phyloP scores from a whole-genome alignment of 129 eudicot genomes.

The Artemisia tridentata region DNA sequence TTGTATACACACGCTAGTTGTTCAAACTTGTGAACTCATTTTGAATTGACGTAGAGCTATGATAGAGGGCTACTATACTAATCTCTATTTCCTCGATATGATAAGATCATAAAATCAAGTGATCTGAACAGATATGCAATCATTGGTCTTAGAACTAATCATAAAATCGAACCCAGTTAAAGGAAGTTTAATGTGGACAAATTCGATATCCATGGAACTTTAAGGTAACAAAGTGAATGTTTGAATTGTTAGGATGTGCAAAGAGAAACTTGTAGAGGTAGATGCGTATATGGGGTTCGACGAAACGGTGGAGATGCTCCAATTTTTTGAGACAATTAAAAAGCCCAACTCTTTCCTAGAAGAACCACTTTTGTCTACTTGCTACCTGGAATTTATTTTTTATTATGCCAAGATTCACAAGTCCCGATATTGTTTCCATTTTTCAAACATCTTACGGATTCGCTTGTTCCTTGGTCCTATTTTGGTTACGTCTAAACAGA shows the following conservation, averaged over 20 bases:
- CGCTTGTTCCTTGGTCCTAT: constrained; percentile 18
- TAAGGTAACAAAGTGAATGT: constrained; percentile 16
- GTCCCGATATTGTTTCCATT: constrained; percentile 30
- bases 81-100: too few relatives aligned
- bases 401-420: constrained; percentile 22
- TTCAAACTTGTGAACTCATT: too few relatives aligned
- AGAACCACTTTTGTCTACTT: constrained; percentile 14
- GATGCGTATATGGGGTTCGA: constrained; percentile 9
- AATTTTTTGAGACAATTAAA: constrained; percentile 15
- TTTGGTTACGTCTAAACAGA: constrained; percentile 16
- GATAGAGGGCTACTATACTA: too few relatives aligned
- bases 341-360: constrained; percentile 27
- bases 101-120: too few relatives aligned
- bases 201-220: not conserved
- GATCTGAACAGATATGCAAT: too few relatives aligned
- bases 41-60: too few relatives aligned
- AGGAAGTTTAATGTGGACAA: not conserved
- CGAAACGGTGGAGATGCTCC: constrained; percentile 22
- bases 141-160: not conserved
- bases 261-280: not conserved
- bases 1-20: too few relatives aligned
- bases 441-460: constrained; percentile 30
- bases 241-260: constrained; percentile 17
- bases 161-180: not conserved
- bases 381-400: constrained; percentile 8